Percentiles rank a stretch among this genome's conserved stretches.
Conservation (phyloP, 352 stramenopile genomes). For the Pythium dissotocum region DNA sequence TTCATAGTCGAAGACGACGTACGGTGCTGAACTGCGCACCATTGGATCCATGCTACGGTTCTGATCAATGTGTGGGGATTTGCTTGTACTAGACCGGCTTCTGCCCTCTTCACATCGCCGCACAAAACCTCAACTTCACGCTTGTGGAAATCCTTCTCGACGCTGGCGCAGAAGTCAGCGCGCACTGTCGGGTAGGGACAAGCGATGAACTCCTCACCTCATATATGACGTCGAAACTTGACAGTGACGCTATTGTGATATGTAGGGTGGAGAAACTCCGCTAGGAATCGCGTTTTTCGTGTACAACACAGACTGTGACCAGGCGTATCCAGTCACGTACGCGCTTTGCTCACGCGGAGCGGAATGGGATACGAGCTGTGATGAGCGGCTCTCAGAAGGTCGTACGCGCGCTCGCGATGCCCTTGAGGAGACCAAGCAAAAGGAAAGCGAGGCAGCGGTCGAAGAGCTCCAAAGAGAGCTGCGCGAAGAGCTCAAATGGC, state of each 20-base stretch:
- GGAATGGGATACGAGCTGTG: constrained; percentile 22
- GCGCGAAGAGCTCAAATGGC: constrained; percentile 17
- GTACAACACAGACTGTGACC: constrained; percentile 16
- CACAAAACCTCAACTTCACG: constrained; percentile 21
- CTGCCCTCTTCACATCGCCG: constrained; percentile 23
- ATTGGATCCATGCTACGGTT: too few relatives aligned
- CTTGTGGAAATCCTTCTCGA: constrained; percentile 19
- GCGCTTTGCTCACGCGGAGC: constrained; percentile 11
- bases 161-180: constrained; percentile 15
- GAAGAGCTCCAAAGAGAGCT: constrained; percentile 13
- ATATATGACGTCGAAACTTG: neutral
- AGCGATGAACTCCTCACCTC: neutral
- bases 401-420: neutral
- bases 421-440: neutral
- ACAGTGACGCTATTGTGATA: neutral
- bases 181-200: constrained; percentile 14
- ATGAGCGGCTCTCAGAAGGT: constrained; percentile 13
- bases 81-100: constrained; percentile 11
- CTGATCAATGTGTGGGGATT: too few relatives aligned
- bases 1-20: constrained; percentile 20
- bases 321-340: constrained; percentile 17
- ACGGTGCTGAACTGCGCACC: neutral
- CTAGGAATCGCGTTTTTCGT: constrained; percentile 24
- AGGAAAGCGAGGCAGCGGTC: neutral
- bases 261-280: neutral